A percentile compares a stretch with the other conserved stretches of the same genome.
Evolutionary conservation across 2,329 filamentous ascomycete species (phyloP).

Genomic region (Nigrospora sphaerica): DNA sequence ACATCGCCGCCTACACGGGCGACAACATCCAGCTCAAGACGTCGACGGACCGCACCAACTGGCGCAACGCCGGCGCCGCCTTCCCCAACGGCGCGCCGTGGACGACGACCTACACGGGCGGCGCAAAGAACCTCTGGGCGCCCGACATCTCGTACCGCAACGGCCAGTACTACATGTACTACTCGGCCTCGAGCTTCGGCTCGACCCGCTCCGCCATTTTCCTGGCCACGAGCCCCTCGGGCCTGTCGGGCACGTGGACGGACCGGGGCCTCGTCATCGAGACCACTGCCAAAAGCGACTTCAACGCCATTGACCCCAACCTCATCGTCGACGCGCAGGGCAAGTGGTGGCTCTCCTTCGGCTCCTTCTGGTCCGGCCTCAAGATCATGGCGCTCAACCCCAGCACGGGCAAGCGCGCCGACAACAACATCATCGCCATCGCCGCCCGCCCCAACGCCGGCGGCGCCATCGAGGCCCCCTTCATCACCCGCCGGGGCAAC

Average conservation of each 20-base stretch:
- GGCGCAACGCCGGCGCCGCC: not conserved
- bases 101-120: not conserved
- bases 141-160: not conserved
- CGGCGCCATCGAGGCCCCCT: conserved; percentile 1
- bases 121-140: not conserved
- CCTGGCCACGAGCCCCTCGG: not conserved
- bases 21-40: not conserved
- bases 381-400: not conserved
- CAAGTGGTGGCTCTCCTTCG: not conserved
- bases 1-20: not conserved
- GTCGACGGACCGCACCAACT: not conserved
- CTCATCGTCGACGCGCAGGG: conserved; percentile 1
- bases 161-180: conserved; percentile 2
- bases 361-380: conserved; percentile 1
- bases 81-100: not conserved
- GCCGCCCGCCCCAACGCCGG: not conserved
- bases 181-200: conserved; percentile 1
- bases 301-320: conserved; percentile 2
- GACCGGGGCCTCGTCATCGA: not conserved
- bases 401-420: not conserved
- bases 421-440: not conserved
- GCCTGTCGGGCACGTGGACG: not conserved
- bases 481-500: not conserved
- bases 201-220: not conserved
- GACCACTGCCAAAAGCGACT: not conserved